These are phyloP conservation scores for Obba rivulosa DNA, from an alignment of 768 basidiomycete species.

Conservation along the genomic window DNA sequence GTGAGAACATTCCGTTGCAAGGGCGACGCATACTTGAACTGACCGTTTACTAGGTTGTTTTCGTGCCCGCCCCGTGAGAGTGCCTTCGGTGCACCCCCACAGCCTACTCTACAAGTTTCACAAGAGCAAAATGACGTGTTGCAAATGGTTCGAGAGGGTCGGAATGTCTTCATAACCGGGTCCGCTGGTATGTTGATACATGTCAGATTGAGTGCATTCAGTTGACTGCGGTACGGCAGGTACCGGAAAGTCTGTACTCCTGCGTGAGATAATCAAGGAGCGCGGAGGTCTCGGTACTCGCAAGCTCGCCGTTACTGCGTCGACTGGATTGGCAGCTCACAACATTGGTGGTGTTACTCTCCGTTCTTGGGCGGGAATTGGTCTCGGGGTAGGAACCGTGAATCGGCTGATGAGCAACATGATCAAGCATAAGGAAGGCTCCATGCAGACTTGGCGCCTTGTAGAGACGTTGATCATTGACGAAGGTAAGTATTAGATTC, in stretches of 20 bases:
- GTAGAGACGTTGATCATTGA: constrained; percentile 83
- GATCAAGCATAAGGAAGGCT: constrained; percentile 78
- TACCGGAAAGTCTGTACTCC: constrained; percentile 79
- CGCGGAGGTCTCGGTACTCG: constrained; percentile 30
- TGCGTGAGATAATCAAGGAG: constrained; percentile 63
- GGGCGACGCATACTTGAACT: too few relatives aligned
- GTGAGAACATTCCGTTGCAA: too few relatives aligned
- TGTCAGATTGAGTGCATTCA: too few relatives aligned
- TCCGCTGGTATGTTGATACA: constrained; percentile 62
- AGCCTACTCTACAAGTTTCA: constrained; percentile 43
- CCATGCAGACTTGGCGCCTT: constrained; percentile 52
- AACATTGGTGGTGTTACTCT: constrained; percentile 86
- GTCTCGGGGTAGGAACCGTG: constrained; percentile 57
- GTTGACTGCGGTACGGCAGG: too few relatives aligned
- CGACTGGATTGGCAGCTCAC: constrained; percentile 73
- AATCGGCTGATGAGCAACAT: constrained; percentile 52
- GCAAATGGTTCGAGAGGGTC: constrained; percentile 46
- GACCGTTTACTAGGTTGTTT: too few relatives aligned
- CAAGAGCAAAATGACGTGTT: constrained; percentile 47
- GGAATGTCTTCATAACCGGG: constrained; percentile 81
- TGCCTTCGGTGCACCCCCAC: too few relatives aligned
- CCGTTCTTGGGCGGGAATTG: constrained; percentile 83
- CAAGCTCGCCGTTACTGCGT: constrained; percentile 68
- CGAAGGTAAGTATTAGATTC: constrained; percentile 45
- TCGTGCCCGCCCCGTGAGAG: too few relatives aligned